Base-by-base conservation (phyloP, 2,329 filamentous ascomycete genomes). In the Stagonosporopsis cucurbitacearum region DNA sequence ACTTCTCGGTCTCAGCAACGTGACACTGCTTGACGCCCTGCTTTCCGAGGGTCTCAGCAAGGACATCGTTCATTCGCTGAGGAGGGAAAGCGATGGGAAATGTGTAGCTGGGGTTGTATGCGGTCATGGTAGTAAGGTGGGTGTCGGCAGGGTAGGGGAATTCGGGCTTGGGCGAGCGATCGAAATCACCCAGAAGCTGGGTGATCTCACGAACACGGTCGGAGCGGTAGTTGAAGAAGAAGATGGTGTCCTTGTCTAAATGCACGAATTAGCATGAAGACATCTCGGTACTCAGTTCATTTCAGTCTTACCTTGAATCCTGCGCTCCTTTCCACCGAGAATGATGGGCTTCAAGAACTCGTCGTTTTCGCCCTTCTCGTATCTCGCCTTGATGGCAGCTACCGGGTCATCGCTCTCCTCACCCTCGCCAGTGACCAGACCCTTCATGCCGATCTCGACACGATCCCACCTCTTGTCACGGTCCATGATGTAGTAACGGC, bases 161-260 rank as follows among this genome's bases (percentile, higher is more conserved):
- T 78, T 97, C 91, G 65, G 93, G 91, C 66, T 86, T 86, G 52
- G 93, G 92, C 22, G 92, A 96, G 72, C 92, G 91, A 81, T 99
- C 95, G 73, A 94, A 88, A 76, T 90, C 90, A 67, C 95, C 95
- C 51, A 99, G 82, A 40, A 99, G 85, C 80, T 98, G 95, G 45
- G 92, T 96, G 76, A 99, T 90, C 79, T 99, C 95, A 68, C 95
- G 91, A 49, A 94, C 94, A 77, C 95, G 93, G 77, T 99, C 95
- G 54, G 95, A 98, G 72, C 95, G 92, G 85, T 99, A 99, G 87
- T 99, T 99, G 90, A 99, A 99, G 87, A 98, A 98, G 86, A 98
- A 98, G 70, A 98, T 85, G 50, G 92, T 94, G 75, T 99, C 95
- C 65, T 90, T 84, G 73, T 98, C 92, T 92, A 63, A 47, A 55